Evolutionary conservation across 1,139 yeast genomes (phyloP).

Genomic region (Pneumocystis wakefieldiae): DNA sequence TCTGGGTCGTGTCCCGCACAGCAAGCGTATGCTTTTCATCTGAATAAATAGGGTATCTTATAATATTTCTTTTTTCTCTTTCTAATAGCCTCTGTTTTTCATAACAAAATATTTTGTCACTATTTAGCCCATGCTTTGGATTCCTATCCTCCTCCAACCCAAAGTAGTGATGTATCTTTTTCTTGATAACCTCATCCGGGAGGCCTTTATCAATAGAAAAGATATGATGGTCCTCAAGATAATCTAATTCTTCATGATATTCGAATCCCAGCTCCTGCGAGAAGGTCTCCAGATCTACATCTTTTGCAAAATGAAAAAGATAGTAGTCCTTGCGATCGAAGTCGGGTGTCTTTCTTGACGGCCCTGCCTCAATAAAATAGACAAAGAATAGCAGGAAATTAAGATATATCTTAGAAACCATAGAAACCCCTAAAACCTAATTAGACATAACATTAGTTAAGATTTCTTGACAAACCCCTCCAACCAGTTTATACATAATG

Average conservation of each 20-base stretch:
- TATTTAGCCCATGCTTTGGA: conserved; percentile 6
- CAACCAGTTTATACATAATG: no score
- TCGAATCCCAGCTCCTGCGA: conserved; percentile 17
- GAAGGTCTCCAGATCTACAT: conserved; percentile 2
- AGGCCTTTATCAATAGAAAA: conserved; percentile 20
- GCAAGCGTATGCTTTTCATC: no score
- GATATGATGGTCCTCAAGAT: conserved; percentile 22
- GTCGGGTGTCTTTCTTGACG: no score
- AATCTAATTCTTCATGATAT: conserved; percentile 23
- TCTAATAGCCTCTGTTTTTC: conserved; percentile 13
- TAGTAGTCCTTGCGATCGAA: conserved; percentile 5
- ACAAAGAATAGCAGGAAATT: no score
- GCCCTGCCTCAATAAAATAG: no score
- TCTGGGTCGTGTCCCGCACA: no score
- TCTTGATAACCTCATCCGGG: conserved; percentile 2
- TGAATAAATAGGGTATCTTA: background rate
- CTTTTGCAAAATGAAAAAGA: conserved; percentile 5
- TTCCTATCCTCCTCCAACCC: background rate
- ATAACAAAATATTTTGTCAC: conserved; percentile 8
- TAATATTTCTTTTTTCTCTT: conserved; percentile 12
- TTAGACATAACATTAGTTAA: no score
- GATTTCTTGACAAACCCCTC: no score
- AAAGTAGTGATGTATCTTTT: conserved; percentile 3
- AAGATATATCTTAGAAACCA: no score
- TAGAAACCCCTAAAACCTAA: no score